Evolutionary conservation across 73 alveolate genomes (phyloP), one percentile per base, ranked within the genome.

Genomic region (Stentor coeruleus): DNA sequence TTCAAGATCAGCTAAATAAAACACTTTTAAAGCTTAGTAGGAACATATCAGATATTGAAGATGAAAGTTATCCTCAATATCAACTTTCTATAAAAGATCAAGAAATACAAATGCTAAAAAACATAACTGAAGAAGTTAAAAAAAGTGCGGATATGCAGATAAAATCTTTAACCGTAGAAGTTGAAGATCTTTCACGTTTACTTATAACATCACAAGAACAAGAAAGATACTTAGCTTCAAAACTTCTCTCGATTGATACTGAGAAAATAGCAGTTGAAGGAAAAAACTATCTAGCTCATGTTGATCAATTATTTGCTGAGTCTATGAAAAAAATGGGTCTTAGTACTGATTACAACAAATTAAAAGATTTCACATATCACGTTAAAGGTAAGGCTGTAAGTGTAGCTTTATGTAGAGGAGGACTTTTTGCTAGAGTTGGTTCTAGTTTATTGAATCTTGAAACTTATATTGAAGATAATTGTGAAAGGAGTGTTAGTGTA

Each of bases 101-200:
- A 11, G 66, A 49, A 49, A 49, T 49, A 6, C 66, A 49, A 20
- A 49, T 49, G 66, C 66, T 49, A 11, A 49, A 49, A 49, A 49
- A 49, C 20, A 49, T 49, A 11, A 11, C 66, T 11, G 66, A 49
- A 49, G 66, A 49, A 49, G 66, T 49, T 11, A 49, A 49, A 49
- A 49, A 49, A 49, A 49, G 66, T 49, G 66, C 66, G 6, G 66
- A 49, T 49, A 49, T 49, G 66, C 66, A 49, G 20, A 49, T 49
- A 11, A 11, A 11, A 11, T 49, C 66, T 49, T 20, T 49, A 11
- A 49, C 6, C 20, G 28, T 11, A 49, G 66, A 49, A 49, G 20
- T 49, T 20, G 20, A 49, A 11, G 66, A 49, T 11, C 20, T 49
- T 11, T 11, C 28, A 49, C 6, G 66, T 49, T 49, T 20, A 11